Evolutionary conservation across 2,329 filamentous ascomycete genomes (phyloP).

Genomic region (Trichoderma harzianum): DNA sequence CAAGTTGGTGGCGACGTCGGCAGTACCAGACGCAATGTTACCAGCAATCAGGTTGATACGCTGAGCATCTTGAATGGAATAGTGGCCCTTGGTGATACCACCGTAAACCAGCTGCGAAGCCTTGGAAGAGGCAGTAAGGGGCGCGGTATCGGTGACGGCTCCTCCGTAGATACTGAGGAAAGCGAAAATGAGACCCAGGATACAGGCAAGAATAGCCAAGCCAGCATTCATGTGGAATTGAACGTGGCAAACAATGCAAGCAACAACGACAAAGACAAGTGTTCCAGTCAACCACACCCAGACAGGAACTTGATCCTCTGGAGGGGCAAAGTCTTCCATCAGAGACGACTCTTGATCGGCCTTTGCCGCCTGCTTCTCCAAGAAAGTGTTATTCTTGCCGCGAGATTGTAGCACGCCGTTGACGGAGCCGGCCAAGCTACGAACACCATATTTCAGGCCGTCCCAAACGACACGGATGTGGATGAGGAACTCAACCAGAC

Average conservation of each 20-base stretch:
- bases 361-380: constrained; percentile 37
- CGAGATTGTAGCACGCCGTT: constrained; percentile 32
- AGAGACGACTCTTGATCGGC: constrained; percentile 30
- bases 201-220: constrained; percentile 51
- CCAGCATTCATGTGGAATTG: constrained; percentile 57
- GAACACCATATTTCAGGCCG: constrained; percentile 34
- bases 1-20: constrained; percentile 51
- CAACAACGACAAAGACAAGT: constrained; percentile 47
- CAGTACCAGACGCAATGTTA: constrained; percentile 53
- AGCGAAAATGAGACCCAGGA: constrained; percentile 57
- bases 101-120: constrained; percentile 67
- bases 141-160: constrained; percentile 58
- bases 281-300: constrained; percentile 53
- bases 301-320: constrained; percentile 47
- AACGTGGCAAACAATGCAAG: constrained; percentile 47
- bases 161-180: constrained; percentile 50
- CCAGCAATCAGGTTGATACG: constrained; percentile 64
- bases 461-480: constrained; percentile 38
- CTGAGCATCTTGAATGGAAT: constrained; percentile 51
- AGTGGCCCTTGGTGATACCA: constrained; percentile 57
- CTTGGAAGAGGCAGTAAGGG: constrained; percentile 64
- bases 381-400: constrained; percentile 32
- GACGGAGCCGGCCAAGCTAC: constrained; percentile 29
- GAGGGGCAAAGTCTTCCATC: constrained; percentile 39
- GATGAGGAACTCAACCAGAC: constrained; percentile 40